phyloP scores from a whole-genome alignment of 805 yeast genomes.

The Saccharomycopsis fibuligera region DNA sequence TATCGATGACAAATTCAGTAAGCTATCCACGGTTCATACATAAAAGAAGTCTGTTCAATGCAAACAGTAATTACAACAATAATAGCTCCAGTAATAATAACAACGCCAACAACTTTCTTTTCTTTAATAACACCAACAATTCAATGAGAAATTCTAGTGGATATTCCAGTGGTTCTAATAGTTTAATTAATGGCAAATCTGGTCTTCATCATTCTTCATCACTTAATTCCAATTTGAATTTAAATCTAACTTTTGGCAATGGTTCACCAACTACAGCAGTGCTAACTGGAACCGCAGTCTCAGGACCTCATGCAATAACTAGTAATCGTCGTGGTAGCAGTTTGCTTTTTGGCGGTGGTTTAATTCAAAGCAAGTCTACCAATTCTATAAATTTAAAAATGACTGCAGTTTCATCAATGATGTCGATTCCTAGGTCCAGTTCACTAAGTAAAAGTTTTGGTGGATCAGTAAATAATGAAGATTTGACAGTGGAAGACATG shows the following conservation, averaged over 20 bases:
- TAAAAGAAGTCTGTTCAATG: neutral
- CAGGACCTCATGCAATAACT: constrained; percentile 2
- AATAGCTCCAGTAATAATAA: neutral
- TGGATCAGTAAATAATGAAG: neutral
- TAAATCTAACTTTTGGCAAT: constrained; percentile 10
- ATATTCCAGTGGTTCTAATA: constrained; percentile 9
- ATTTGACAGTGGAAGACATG: neutral
- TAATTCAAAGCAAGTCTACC: constrained; percentile 19
- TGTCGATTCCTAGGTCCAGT: constrained; percentile 15
- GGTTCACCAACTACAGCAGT: constrained; percentile 16
- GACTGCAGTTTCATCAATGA: constrained; percentile 13
- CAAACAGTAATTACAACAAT: too few species aligned
- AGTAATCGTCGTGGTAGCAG: constrained; percentile 6
- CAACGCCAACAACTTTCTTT: neutral
- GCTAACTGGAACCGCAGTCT: constrained; percentile 9
- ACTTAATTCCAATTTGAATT: constrained; percentile 13
- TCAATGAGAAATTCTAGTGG: constrained; percentile 5
- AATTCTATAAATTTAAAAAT: constrained; percentile 15
- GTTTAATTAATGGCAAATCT: constrained; percentile 12
- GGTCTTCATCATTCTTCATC: constrained; percentile 13
- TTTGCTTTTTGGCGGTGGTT: constrained; percentile 17
- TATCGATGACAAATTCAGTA: constrained; percentile 12
- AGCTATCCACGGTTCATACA: constrained; percentile 13
- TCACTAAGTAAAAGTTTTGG: constrained; percentile 9
- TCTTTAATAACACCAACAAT: neutral